A percentile compares a stretch with the other conserved stretches of the same genome.
phyloP scores from a whole-genome alignment of 192 early-diverging fungal genomes.

The Linnemannia exigua region DNA sequence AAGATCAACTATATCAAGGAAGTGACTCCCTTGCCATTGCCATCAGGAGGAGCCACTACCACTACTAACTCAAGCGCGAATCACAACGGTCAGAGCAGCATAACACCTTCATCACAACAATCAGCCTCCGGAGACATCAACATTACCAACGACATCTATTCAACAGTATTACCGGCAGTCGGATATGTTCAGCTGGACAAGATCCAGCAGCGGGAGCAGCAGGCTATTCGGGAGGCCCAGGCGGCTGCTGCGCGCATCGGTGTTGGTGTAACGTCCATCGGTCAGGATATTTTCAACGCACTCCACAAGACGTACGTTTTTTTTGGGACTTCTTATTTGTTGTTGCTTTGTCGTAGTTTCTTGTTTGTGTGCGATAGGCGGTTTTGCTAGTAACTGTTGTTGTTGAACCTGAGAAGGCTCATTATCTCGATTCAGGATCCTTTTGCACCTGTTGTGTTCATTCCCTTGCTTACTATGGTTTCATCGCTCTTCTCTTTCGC shows the following conservation, averaged over 20 bases:
- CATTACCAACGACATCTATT: conserved; percentile 31
- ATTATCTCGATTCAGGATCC: neutral
- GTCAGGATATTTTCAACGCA: conserved; percentile 86
- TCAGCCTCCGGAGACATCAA: conserved; percentile 3
- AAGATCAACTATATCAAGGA: conserved; percentile 75
- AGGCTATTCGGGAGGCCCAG: conserved; percentile 62
- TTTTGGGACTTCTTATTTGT: neutral
- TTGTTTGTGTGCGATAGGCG: neutral
- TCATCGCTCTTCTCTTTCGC: neutral
- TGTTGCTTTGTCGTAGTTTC: neutral
- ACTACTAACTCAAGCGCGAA: neutral
- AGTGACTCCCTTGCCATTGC: conserved; percentile 39
- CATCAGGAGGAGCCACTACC: neutral
- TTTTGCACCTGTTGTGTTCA: neutral
- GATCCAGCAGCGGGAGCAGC: conserved; percentile 64
- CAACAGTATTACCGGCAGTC: conserved; percentile 57
- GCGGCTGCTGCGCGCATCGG: conserved; percentile 73
- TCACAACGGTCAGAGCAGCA: conserved; percentile 10
- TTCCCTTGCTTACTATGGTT: neutral
- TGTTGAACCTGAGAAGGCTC: neutral
- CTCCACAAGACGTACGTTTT: conserved; percentile 78
- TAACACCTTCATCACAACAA: neutral
- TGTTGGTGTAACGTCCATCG: conserved; percentile 82
- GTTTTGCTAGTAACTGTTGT: neutral
- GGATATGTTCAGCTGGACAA: conserved; percentile 67